Evolutionary conservation across 441 rosid species (phyloP), one percentile per base, ranked within the genome.

Genomic region (Sinapis alba): DNA sequence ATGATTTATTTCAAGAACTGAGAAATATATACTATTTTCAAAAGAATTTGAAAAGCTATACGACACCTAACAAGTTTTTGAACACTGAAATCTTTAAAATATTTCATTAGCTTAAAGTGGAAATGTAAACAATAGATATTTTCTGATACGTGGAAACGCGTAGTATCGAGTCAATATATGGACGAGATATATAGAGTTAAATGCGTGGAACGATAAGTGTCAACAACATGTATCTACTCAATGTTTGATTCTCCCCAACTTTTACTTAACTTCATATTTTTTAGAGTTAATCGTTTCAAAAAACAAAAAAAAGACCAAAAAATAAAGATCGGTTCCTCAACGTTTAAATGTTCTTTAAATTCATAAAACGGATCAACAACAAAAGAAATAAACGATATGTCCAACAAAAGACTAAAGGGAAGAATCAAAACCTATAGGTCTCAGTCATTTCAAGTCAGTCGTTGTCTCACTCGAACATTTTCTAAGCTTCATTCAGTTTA

Each of bases 391-490:
- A 5, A n/a, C 20, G 34, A 64, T 41, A 41, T 64, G 19, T 7
- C 11, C 57, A 50, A 50, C 21, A 47, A 47, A 47, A 47, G 54
- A 47, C 18, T n/a, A 43, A 15, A 43, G 0, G 20, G 4, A 45
- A 47, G 54, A 47, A 47, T 47, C 32, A 26, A 23, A n/a, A 56
- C 53, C 43, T 51, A 20, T 19, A 5, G 56, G 30, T 54, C 38
- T 34, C 21, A 5, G 5, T 64, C 13, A 10, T 15, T 21, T 51
- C 51, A 4, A 72, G 27, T 27, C 19, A 30, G 60, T 43, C 50
- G 19, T 65, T 65, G n/a, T 65, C 59, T 73, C 45, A 6, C 45
- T 65, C 19, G 50, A 45, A 73, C 71, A 65, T n/a, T 66, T 43
- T 41, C 19, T 5, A 65, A 9, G 19, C 65, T 57, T 19, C 30